Evolutionary conservation across 805 yeast species (phyloP), one percentile per base, ranked within the genome.

Genomic region (Sungouiozyma intestinalis): DNA sequence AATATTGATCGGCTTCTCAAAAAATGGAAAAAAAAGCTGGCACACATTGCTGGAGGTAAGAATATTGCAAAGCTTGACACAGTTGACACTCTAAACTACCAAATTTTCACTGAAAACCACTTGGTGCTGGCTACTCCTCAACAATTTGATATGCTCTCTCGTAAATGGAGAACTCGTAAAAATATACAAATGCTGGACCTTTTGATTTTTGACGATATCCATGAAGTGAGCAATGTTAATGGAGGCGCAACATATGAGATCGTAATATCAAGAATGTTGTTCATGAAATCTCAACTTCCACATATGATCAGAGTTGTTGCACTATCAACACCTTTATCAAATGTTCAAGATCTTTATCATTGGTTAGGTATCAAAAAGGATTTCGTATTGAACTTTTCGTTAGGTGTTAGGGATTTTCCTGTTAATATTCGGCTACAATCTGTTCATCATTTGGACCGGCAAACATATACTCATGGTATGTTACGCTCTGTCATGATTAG

Each of bases 151-250:
- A 49, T 66, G 3, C 52, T 87, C 1, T 75, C 94, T 0, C 73
- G 90, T 46, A 69, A 87, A 38, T 88, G 97, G 97, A 79, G 79
- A 50, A 82, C 79, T 48, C 69, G 94, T 43, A 77, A 74, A 48
- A 77, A 77, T 48, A 67, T 90, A 4, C 85, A 81, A 45, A 57
- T 74, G 0, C 74, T 90, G 24, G 86, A 77, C 37, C 57, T 85
- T 27, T 53, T 86, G 2, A 72, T 92, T 40, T 77, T 76, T 33
- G 95, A 85, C 58, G 86, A 85, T 53, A 62, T 75, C 15, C 95
- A 90, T 50, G 52, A 62, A 27, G 58, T 88, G 16, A 85, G 87
- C 1, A 62, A 62, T 49, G 81, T 81, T 0, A 38, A 48, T 3
- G 56, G 54, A 14, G 94, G 95, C 0, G 62, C 76, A 2, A 56